Percentiles rank a stretch among this genome's conserved stretches.
These are phyloP conservation scores for Chrysosporium queenslandicum DNA, from an alignment of 2,329 filamentous ascomycete species.

Conservation along the genomic window DNA sequence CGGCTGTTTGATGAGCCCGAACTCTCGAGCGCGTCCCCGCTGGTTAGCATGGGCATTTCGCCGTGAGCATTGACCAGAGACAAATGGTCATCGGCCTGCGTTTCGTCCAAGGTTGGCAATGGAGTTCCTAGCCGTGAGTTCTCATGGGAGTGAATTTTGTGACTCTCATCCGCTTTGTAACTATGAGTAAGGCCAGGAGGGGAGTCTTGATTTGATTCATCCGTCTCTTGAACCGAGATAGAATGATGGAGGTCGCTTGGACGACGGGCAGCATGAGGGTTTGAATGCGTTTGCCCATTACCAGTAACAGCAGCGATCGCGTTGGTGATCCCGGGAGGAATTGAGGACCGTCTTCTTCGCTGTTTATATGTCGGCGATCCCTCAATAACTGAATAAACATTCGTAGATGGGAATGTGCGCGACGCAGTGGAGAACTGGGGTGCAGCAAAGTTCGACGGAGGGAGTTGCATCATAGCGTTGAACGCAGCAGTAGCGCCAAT, in stretches of 20 bases:
- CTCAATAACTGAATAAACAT: constrained; percentile 91
- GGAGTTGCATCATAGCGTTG: constrained; percentile 83
- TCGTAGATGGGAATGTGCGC: constrained; percentile 58
- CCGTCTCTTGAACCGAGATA: constrained; percentile 76
- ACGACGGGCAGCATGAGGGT: constrained; percentile 55
- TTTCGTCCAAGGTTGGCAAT: constrained; percentile 71
- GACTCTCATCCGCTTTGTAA: constrained; percentile 57
- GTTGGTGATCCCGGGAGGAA: constrained; percentile 68
- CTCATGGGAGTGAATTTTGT: constrained; percentile 65
- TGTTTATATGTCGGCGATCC: constrained; percentile 99
- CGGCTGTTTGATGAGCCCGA: constrained; percentile 39
- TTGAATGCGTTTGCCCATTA: constrained; percentile 39
- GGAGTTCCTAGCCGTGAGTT: constrained; percentile 89
- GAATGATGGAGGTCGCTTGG: constrained; percentile 87
- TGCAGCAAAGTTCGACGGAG: constrained; percentile 71
- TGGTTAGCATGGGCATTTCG: constrained; percentile 55
- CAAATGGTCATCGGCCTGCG: constrained; percentile 62
- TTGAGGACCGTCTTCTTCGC: constrained; percentile 81
- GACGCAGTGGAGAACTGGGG: constrained; percentile 66
- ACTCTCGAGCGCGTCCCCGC: constrained; percentile 51
- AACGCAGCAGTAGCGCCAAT: constrained; percentile 64
- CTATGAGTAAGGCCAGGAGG: constrained; percentile 66
- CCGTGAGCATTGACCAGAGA: constrained; percentile 54
- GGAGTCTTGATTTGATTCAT: constrained; percentile 69
- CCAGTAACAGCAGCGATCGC: constrained; percentile 51